Evolutionary conservation across 2,329 filamentous ascomycete genomes (phyloP), one percentile per base, ranked within the genome.

Genomic region (Pseudopithomyces maydicus): DNA sequence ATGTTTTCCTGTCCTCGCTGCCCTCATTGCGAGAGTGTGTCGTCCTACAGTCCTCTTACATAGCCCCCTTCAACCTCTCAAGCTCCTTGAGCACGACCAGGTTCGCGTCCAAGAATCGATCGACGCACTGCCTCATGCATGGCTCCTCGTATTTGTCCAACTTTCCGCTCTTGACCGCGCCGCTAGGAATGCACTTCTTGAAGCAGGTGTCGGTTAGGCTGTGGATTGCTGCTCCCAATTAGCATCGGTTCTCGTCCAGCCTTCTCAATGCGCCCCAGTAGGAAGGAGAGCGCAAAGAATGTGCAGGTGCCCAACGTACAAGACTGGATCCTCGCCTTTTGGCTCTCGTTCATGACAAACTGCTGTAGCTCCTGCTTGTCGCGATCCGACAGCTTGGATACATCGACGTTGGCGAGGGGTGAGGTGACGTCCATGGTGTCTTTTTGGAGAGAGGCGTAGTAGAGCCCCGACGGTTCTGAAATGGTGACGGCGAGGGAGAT

Each of bases 71-170:
- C 66, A 90, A 78, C 59, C 77, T 84, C 75, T 95, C 88, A 70
- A 98, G 80, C 74, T 97, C 90, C 82, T 88, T 89, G 77, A 97
- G 81, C n/a, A 96, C 90, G 52, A 91, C 81, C 64, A 90, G 79
- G 79, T 94, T 95, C 61, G 92, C 85, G 77, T 99, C 95, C 80
- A 98, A 84, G 79, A 96, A 98, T 55, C 95, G 85, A 70, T 97
- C 91, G 55, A 98, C 92, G 73, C 95, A 99, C 81, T 97, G 97
- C 75, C 88, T 83, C 75, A 97, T 85, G 77, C 95, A 99, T 8
- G 82, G 79, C 80, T 95, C 89, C 80, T 99, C 95, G 59, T 78
- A 81, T 70, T 84, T 85, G 65, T 96, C 91, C 65, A 99, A 81
- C 69, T 87, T 85, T 26, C 87, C 85, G 59, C 83, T 85, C 66